These are phyloP conservation scores for Fragosphaeria purpurea DNA, from an alignment of 2,329 filamentous ascomycete species.

Conservation along the genomic window DNA sequence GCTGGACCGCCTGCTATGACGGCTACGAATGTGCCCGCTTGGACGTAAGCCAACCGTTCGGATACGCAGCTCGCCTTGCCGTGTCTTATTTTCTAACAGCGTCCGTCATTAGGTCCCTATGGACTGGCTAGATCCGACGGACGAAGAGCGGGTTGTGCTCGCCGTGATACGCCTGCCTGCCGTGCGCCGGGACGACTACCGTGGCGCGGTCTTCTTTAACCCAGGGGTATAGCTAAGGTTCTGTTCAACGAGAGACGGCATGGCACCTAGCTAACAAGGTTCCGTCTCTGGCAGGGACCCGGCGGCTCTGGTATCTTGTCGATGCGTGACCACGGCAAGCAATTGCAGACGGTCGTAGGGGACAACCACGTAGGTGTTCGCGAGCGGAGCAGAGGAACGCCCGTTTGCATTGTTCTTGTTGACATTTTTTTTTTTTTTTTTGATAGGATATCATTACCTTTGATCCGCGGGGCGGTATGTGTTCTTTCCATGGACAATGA, in stretches of 20 bases:
- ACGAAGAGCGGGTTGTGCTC: constrained; percentile 23
- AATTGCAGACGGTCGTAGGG: constrained; percentile 36
- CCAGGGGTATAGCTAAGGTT: constrained; percentile 19
- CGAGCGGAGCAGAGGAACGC: too few species aligned
- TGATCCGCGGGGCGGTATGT: constrained; percentile 36
- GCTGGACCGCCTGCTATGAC: constrained; percentile 26
- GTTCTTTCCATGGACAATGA: too few species aligned
- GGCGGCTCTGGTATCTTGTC: constrained; percentile 36
- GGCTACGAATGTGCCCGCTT: constrained; percentile 27
- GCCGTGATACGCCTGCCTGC: constrained; percentile 30
- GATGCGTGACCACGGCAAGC: constrained; percentile 22
- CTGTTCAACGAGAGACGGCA: too few species aligned
- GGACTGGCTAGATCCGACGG: constrained; percentile 28
- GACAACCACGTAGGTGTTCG: constrained; percentile 27
- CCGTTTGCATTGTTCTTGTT: neutral
- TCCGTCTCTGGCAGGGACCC: constrained; percentile 26
- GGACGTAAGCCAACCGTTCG: constrained; percentile 13
- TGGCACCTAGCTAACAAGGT: too few species aligned
- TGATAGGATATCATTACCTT: constrained; percentile 38
- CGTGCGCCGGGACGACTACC: constrained; percentile 15
- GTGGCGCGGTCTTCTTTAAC: constrained; percentile 29
- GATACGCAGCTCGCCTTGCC: too few species aligned
- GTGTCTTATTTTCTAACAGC: too few species aligned
- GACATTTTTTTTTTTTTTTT: neutral
- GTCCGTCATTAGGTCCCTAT: constrained; percentile 21